Conservation (phyloP, 2,329 filamentous ascomycete species). For the Paecilomyces sp. region DNA sequence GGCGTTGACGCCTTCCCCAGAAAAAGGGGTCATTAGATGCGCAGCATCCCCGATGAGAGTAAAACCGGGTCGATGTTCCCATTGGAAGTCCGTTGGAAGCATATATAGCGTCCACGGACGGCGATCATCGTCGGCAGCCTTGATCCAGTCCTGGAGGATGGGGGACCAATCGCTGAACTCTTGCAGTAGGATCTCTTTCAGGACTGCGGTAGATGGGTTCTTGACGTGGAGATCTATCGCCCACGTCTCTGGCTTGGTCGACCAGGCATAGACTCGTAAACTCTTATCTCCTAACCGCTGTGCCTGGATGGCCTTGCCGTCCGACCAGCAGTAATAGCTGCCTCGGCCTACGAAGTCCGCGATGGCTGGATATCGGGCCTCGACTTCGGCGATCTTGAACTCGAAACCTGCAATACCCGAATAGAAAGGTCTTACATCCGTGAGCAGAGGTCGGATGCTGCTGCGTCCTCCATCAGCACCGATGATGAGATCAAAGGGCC, state of each 20-base stretch:
- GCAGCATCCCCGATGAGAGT: constrained; percentile 21
- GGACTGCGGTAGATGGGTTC: background rate
- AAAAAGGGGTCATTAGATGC: constrained; percentile 22
- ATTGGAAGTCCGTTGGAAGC: constrained; percentile 16
- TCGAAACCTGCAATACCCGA: constrained; percentile 11
- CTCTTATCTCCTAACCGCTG: constrained; percentile 15
- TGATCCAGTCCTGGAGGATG: constrained; percentile 11
- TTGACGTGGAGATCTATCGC: constrained; percentile 1
- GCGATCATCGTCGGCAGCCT: constrained; percentile 7
- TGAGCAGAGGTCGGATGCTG: constrained; percentile 17
- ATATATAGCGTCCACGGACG: constrained; percentile 11
- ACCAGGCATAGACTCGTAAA: constrained; percentile 6
- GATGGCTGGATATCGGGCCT: constrained; percentile 12
- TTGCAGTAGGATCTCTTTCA: constrained; percentile 2
- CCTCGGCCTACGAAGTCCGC: constrained; percentile 13
- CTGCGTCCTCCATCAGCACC: constrained; percentile 22
- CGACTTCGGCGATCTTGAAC: constrained; percentile 13
- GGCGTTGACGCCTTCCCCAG: constrained; percentile 17
- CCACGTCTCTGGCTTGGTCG: constrained; percentile 5
- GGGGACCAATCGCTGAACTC: constrained; percentile 6
- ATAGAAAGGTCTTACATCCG: constrained; percentile 15
- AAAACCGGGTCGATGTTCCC: constrained; percentile 13
- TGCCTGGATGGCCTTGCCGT: constrained; percentile 15
- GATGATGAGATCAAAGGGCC: constrained; percentile 18
- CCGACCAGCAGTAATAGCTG: constrained; percentile 13